Conservation (phyloP, 805 yeast genomes). For the Candida piceae region DNA sequence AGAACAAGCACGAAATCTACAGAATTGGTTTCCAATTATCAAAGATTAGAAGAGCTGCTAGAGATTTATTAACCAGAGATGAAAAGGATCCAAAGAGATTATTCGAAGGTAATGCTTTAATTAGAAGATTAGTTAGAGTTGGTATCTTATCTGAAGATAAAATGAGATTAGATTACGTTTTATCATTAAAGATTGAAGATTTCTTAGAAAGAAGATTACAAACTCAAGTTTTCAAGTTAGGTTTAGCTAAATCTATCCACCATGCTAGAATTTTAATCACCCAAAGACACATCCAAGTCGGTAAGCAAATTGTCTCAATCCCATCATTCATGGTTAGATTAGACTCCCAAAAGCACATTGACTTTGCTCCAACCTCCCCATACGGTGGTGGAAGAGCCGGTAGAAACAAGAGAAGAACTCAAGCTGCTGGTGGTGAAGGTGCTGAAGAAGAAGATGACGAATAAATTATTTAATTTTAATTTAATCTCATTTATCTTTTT, state of each 20-base stretch:
- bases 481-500: conserved; percentile 7
- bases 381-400: conserved; percentile 99
- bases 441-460: conserved; percentile 57
- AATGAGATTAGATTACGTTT: conserved; percentile 99
- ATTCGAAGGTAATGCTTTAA: conserved; percentile 99
- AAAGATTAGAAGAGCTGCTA: conserved; percentile 99
- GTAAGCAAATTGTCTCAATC: conserved; percentile 97
- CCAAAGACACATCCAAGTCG: conserved; percentile 99
- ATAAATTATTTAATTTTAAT: conserved; percentile 43
- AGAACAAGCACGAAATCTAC: conserved; percentile 99
- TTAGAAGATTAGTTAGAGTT: conserved; percentile 98
- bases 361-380: conserved; percentile 98
- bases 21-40: conserved; percentile 99
- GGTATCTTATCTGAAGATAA: conserved; percentile 99
- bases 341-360: conserved; percentile 99
- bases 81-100: conserved; percentile 99
- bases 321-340: conserved; percentile 99
- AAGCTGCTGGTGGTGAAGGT: conserved; percentile 62
- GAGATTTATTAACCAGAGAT: conserved; percentile 99
- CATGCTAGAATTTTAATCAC: conserved; percentile 98
- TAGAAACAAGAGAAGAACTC: conserved; percentile 97
- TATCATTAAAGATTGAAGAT: conserved; percentile 97
- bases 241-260: conserved; percentile 98
- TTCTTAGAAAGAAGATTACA: conserved; percentile 99
- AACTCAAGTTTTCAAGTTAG: conserved; percentile 99